Percentiles rank a stretch among this genome's conserved stretches.
These are phyloP conservation scores for Carex scoparia DNA, from an alignment of 176 grass and related monocot genomes.

Conservation along the genomic window DNA sequence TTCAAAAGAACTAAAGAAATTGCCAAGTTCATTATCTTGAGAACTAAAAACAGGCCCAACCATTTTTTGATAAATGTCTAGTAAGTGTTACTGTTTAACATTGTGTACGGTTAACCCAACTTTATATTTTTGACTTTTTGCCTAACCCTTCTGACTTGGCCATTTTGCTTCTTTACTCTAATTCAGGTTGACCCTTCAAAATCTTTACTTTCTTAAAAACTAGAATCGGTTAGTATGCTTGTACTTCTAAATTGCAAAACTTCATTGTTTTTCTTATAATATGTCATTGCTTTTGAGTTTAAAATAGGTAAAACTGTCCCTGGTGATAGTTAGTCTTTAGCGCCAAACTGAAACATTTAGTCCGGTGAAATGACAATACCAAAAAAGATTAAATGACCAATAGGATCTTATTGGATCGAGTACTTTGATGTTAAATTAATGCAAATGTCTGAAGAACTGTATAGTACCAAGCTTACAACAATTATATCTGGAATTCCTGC, in stretches of 20 bases:
- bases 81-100: background rate
- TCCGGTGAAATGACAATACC: background rate
- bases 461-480: background rate
- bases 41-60: background rate
- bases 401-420: background rate
- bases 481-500: slow-evolving; percentile 14
- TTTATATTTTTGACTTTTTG: background rate
- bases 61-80: background rate
- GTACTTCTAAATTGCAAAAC: background rate
- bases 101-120: background rate
- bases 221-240: background rate
- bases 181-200: background rate
- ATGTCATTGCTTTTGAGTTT: background rate
- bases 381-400: background rate
- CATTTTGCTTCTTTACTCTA: slow-evolving; percentile 1
- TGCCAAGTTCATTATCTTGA: background rate
- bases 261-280: background rate
- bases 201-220: background rate
- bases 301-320: background rate
- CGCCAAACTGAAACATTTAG: background rate
- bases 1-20: background rate
- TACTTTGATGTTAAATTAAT: background rate
- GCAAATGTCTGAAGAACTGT: background rate
- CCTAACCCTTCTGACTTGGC: background rate
- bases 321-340: background rate